Evolutionary conservation across 2,329 filamentous ascomycete species (phyloP), one percentile per base, ranked within the genome.

Genomic region (Trichothecium roseum): DNA sequence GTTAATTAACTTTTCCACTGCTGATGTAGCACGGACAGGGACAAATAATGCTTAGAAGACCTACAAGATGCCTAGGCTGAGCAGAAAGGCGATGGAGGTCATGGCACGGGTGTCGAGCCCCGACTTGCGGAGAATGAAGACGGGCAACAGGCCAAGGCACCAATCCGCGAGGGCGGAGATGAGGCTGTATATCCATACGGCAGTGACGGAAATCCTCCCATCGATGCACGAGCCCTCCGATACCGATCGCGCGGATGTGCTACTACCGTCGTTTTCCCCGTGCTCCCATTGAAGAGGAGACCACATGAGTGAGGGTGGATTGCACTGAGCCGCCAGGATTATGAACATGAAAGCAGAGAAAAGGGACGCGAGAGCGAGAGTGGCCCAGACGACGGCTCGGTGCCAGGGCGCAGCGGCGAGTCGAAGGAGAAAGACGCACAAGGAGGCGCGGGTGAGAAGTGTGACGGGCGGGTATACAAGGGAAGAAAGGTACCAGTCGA

Each of bases 61-160:
- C 49, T 51, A 71, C 66, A 72, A 47, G 39, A 68, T 59, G 10
- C 62, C 69, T 52, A 73, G 62, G 28, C 64, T 58, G 3, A 74
- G 48, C 32, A 75, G 59, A 3, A 61, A 43, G 4, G 59, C 61
- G 18, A 74, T 55, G 13, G 62, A 53, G 5, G 62, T 35, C 43
- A 71, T 72, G 4, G 62, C 66, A 27, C 57, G 54, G 28, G 48
- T 49, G 29, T 62, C 63, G 52, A 74, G 66, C 38, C 66, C 60
- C 26, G 72, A 54, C 15, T 62, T 52, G 64, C 67, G 71, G 0
- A 74, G 53, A 28, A 74, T 60, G 10, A 61, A 59, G 6, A 71
- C 56, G 1, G 71, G 70, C 4, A 74, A 47, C 4, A 69, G 45
- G 2, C 63, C 68, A 10, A 72, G 56, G 2, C 59, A 57, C 52